Evolutionary conservation across 2,329 filamentous ascomycete species (phyloP).

Genomic region (Xylariaceae sp.): DNA sequence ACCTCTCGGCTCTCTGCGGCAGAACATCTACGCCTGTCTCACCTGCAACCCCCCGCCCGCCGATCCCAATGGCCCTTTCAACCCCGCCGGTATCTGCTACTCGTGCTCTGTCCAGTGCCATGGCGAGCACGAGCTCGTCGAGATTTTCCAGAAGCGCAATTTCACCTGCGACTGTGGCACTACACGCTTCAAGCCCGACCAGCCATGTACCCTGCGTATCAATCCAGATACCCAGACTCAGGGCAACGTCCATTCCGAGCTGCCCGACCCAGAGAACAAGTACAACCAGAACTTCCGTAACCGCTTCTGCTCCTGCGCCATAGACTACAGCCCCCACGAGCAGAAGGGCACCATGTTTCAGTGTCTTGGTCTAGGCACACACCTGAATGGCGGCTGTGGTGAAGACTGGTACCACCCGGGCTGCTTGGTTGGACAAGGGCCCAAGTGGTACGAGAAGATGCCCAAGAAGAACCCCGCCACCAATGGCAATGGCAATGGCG

Average conservation of each 20-base stretch:
- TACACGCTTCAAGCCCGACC: constrained; percentile 65
- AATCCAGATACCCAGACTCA: constrained; percentile 72
- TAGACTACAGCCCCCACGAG: constrained; percentile 82
- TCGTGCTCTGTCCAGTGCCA: constrained; percentile 96
- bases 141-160: constrained; percentile 92
- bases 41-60: constrained; percentile 84
- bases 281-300: constrained; percentile 98
- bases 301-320: constrained; percentile 83
- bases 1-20: constrained; percentile 81
- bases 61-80: constrained; percentile 60
- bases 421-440: constrained; percentile 77
- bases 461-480: constrained; percentile 31
- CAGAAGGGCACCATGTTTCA: constrained; percentile 99
- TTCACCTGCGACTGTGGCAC: constrained; percentile 97
- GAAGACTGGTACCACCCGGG: constrained; percentile 98
- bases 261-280: constrained; percentile 69
- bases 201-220: constrained; percentile 72
- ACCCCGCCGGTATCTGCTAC: constrained; percentile 85
- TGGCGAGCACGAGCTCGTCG: constrained; percentile 89
- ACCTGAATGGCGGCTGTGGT: constrained; percentile 82
- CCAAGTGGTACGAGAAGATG: constrained; percentile 65
- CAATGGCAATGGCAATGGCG: constrained; percentile 17
- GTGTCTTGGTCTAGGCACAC: constrained; percentile 79
- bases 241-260: constrained; percentile 73
- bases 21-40: constrained; percentile 86